Conservation (phyloP, 352 stramenopile species). For the Phytophthora sansomeana region DNA sequence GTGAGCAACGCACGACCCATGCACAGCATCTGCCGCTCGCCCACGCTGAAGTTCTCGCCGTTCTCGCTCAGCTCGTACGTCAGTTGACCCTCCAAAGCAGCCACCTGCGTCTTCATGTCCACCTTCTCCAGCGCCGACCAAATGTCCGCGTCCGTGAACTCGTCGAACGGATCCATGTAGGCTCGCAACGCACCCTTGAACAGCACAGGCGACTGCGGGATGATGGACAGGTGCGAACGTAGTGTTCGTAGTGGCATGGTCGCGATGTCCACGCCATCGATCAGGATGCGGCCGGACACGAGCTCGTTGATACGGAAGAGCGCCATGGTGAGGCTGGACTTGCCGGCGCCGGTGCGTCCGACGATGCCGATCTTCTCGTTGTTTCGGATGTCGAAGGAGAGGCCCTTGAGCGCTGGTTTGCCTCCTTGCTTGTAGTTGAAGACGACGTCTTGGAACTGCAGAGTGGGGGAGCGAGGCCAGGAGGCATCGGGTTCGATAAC, state of each 20-base stretch:
- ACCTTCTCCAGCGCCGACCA: slow-evolving; percentile 77
- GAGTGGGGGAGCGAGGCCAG: slow-evolving; percentile 76
- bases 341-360: slow-evolving; percentile 87
- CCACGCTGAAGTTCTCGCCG: slow-evolving; percentile 44
- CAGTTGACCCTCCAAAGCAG: slow-evolving; percentile 26
- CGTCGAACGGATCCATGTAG: slow-evolving; percentile 91
- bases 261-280: slow-evolving; percentile 50
- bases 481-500: slow-evolving; percentile 22
- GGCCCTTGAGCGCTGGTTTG: slow-evolving; percentile 51
- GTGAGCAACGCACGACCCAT: slow-evolving; percentile 91
- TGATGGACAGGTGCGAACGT: slow-evolving; percentile 47
- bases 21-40: slow-evolving; percentile 93
- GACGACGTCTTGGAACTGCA: slow-evolving; percentile 87
- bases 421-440: slow-evolving; percentile 79
- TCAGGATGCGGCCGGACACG: slow-evolving; percentile 48
- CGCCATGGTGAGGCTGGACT: slow-evolving; percentile 85
- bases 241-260: slow-evolving; percentile 41
- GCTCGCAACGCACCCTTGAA: slow-evolving; percentile 90
- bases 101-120: slow-evolving; percentile 61
- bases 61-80: slow-evolving; percentile 27
- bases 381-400: slow-evolving; percentile 63
- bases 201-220: slow-evolving; percentile 83
- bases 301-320: slow-evolving; percentile 91
- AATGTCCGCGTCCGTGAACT: slow-evolving; percentile 82
- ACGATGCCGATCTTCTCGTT: slow-evolving; percentile 87